A percentile compares a stretch with the other conserved stretches of the same genome.
Evolutionary conservation across 768 basidiomycete genomes (phyloP).

Genomic region (Suillus weaverae): DNA sequence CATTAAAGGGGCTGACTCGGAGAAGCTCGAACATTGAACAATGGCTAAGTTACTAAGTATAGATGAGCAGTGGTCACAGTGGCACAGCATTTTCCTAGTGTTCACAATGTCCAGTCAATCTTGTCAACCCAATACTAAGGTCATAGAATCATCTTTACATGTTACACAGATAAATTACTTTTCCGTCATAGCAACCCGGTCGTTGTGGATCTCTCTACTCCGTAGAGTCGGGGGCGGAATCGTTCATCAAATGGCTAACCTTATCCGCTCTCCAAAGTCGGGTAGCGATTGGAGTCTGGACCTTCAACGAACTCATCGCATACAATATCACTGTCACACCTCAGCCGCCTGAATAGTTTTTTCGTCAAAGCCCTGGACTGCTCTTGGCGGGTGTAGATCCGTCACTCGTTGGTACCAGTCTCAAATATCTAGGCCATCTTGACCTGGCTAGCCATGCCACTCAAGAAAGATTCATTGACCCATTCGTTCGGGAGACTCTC

Average conservation of each 20-base stretch:
- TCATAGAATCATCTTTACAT: too few species aligned
- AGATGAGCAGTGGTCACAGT: too few species aligned
- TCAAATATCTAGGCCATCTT: slow-evolving; percentile 7
- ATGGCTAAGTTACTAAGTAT: too few species aligned
- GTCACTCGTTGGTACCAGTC: not conserved
- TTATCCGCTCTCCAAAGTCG: slow-evolving; percentile 27
- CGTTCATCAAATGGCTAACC: slow-evolving; percentile 17
- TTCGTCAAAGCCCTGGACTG: not conserved
- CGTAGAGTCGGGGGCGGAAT: not conserved
- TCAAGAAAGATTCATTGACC: slow-evolving; percentile 23
- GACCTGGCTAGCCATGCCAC: slow-evolving; percentile 17
- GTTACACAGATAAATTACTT: too few species aligned
- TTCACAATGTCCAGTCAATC: too few species aligned
- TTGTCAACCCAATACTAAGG: too few species aligned
- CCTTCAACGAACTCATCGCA: slow-evolving; percentile 20
- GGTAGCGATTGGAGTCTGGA: slow-evolving; percentile 24
- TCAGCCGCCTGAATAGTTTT: not conserved
- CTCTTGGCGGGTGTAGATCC: not conserved
- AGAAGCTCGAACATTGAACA: too few species aligned
- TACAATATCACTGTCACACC: slow-evolving; percentile 8
- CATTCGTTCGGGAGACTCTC: slow-evolving; percentile 28
- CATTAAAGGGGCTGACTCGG: too few species aligned
- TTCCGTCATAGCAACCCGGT: too few species aligned
- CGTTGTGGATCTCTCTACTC: too few species aligned
- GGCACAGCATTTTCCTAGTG: too few species aligned